These are phyloP conservation scores for Fagopyrum homotropicum DNA, from an alignment of 148 eudicot species.

Conservation along the genomic window DNA sequence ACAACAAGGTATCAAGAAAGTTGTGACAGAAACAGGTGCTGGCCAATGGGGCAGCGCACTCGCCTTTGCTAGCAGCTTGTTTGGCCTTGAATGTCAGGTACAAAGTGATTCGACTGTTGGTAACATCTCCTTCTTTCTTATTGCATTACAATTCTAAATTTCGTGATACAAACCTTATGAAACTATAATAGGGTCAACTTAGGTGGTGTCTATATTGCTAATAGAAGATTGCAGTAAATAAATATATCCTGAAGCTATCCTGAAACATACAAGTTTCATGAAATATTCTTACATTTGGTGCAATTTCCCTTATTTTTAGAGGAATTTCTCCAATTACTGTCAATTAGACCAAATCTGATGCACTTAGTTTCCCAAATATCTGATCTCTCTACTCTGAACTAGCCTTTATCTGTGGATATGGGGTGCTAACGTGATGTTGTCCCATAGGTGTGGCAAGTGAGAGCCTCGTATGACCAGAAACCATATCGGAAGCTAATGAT, in stretches of 20 bases:
- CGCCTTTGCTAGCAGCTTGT: slow-evolving; percentile 85
- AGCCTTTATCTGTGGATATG: not conserved
- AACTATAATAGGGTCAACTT: not conserved
- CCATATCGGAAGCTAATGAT: slow-evolving; percentile 94
- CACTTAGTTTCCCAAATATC: not conserved
- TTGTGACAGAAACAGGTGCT: slow-evolving; percentile 97
- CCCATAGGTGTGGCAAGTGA: slow-evolving; percentile 89
- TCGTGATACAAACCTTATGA: not conserved
- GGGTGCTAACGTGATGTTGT: no score
- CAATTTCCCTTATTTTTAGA: no score
- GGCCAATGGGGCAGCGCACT: slow-evolving; percentile 98
- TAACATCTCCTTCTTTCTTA: not conserved
- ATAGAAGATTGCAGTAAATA: not conserved
- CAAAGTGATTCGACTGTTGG: slow-evolving; percentile 7
- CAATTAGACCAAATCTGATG: no score
- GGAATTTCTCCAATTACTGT: no score
- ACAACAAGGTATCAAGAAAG: slow-evolving; percentile 68
- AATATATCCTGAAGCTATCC: no score
- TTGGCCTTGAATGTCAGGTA: slow-evolving; percentile 84
- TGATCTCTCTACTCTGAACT: not conserved
- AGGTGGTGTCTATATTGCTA: not conserved
- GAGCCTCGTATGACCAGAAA: slow-evolving; percentile 92
- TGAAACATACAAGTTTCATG: no score
- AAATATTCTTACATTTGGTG: no score
- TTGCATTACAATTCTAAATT: not conserved